Evolutionary conservation across 345 rosid genomes (phyloP), one percentile per base, ranked within the genome.

Genomic region (Hypericum androsaemum): DNA sequence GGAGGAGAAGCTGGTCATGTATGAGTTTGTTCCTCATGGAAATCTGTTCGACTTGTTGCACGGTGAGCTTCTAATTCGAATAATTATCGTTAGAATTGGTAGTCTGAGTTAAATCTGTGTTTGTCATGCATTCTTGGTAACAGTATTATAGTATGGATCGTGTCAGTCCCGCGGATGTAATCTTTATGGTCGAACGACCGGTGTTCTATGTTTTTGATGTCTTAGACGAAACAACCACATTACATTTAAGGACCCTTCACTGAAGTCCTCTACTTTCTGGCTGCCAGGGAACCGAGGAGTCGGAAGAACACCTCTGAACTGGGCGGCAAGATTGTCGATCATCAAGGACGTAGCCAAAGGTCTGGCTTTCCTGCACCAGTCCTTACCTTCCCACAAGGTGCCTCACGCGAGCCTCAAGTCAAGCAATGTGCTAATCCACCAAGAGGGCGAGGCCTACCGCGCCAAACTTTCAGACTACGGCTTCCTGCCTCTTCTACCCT

Each of bases 341-440:
- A 75, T 77, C 60, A 75, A 69, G 61, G 80, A 73, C 55, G 58
- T 75, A 39, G 81, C 79, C 0, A 62, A 38, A 43, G 80, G 61
- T 0, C 35, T 73, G 53, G 53, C 59, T 42, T 75, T 65, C 52
- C 75, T 80, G 35, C 86, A 77, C 74, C 67, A 42, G 52, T 57
- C 69, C 43, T 63, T 77, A 11, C 66, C 75, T 17, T 63, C 73
- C 5, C 78, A 76, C 50, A 71, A 52, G 48, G 81, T 74, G 7
- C 78, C 88, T 5, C 88, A 81, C 45, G 80, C 69, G 37, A 78
- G 75, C 49, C 78, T 81, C 57, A 76, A 81, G 63, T 78, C 88
- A 8, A 69, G 81, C 39, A 78, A 78, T 32, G 59, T 78, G 12
- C 55, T 75, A 1, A 47, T 78, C 37, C 53, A 36, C 22, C 50